These are phyloP conservation scores for Fraxinus angustifolia DNA, from an alignment of 305 asterid species.

Conservation along the genomic window DNA sequence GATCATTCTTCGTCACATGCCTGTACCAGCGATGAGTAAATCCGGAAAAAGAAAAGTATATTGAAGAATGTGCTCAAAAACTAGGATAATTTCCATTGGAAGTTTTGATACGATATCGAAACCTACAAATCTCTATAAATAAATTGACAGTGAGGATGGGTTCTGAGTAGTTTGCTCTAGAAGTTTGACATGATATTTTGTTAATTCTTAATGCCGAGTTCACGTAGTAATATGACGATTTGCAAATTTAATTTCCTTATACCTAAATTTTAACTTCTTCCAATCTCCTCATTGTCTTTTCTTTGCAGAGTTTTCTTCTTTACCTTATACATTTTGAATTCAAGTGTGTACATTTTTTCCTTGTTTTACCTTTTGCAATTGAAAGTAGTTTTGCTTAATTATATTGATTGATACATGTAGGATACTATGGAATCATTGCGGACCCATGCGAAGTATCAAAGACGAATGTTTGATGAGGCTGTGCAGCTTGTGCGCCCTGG, in stretches of 20 bases:
- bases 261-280: neutral
- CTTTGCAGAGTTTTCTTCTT: neutral
- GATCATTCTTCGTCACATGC: neutral
- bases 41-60: neutral
- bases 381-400: neutral
- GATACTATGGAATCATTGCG: slow-evolving; percentile 76
- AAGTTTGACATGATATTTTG: neutral
- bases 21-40: neutral
- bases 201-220: neutral
- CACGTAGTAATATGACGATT: neutral
- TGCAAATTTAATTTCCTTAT: neutral
- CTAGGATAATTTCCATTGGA: neutral
- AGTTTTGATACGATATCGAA: neutral
- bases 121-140: neutral
- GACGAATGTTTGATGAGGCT: slow-evolving; percentile 92
- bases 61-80: neutral
- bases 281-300: neutral
- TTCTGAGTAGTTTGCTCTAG: neutral
- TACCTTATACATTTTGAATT: slow-evolving; percentile 12
- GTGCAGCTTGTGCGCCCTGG: slow-evolving; percentile 98
- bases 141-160: neutral
- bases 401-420: slow-evolving; percentile 34
- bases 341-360: neutral
- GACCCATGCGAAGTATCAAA: slow-evolving; percentile 80
- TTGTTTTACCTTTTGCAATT: neutral